Percentiles rank a stretch among this genome's conserved stretches.
These are phyloP conservation scores for Spongospora subterranea DNA, from an alignment of 208 protist species.

Conservation along the genomic window DNA sequence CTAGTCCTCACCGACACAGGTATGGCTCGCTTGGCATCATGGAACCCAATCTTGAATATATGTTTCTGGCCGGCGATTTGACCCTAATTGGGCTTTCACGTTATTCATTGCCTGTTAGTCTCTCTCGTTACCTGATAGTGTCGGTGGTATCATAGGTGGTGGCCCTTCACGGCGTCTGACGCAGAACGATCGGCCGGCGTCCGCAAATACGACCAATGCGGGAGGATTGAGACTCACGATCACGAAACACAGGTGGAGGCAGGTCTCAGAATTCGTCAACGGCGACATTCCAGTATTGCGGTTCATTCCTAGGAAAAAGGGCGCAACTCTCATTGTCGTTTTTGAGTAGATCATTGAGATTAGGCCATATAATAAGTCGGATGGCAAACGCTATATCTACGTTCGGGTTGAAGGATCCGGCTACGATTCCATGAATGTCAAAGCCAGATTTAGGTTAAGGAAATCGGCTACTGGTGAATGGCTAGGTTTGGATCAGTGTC, in stretches of 20 bases:
- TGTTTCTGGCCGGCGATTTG: too few relatives aligned
- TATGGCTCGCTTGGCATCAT: too few relatives aligned
- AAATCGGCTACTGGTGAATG: background rate
- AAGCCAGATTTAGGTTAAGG: slow-evolving; percentile 13
- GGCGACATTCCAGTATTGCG: slow-evolving; percentile 15
- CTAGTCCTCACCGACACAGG: slow-evolving; percentile 16
- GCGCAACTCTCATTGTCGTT: background rate
- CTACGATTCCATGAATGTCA: background rate
- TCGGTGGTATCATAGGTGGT: background rate
- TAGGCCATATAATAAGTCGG: slow-evolving; percentile 14
- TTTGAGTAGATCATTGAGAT: slow-evolving; percentile 18
- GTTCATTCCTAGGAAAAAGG: background rate
- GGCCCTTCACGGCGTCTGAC: background rate
- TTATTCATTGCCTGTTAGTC: background rate
- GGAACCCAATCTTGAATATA: too few relatives aligned
- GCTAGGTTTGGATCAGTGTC: slow-evolving; percentile 9
- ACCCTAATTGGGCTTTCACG: too few relatives aligned
- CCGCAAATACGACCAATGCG: background rate
- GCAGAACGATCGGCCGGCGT: background rate
- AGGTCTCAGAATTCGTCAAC: slow-evolving; percentile 17
- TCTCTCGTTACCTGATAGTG: background rate
- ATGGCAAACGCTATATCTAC: slow-evolving; percentile 44
- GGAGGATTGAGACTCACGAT: background rate
- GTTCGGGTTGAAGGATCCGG: background rate
- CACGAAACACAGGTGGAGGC: background rate